These are phyloP conservation scores for Carex scoparia DNA, from an alignment of 176 grass and related monocot species.

Conservation along the genomic window DNA sequence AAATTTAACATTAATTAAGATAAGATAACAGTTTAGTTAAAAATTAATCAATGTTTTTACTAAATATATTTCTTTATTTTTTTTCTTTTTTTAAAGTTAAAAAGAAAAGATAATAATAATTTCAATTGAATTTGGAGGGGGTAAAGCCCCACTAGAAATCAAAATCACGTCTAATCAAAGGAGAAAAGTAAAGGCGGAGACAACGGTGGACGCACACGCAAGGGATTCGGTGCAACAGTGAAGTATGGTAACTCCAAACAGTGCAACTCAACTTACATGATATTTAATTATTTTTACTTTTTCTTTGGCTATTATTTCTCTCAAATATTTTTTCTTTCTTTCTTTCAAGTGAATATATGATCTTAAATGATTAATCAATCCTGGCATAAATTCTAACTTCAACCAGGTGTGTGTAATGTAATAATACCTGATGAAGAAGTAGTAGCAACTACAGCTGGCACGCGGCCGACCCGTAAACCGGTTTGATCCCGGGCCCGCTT, in stretches of 20 bases:
- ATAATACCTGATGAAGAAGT: slow-evolving; percentile 71
- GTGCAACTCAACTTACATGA: neutral
- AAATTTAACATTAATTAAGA: neutral
- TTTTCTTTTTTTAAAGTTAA: neutral
- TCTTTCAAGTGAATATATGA: neutral
- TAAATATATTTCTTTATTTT: neutral
- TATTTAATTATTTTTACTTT: neutral
- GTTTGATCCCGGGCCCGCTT: neutral
- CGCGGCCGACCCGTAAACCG: slow-evolving; percentile 36
- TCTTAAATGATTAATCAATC: neutral
- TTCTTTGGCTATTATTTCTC: neutral
- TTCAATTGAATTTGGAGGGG: slow-evolving; percentile 9
- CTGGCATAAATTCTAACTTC: neutral
- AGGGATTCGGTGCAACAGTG: slow-evolving; percentile 33
- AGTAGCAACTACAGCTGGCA: slow-evolving; percentile 39
- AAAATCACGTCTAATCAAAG: slow-evolving; percentile 29
- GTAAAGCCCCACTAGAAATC: slow-evolving; percentile 22
- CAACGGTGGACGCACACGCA: slow-evolving; percentile 22
- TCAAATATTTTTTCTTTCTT: too few relatives aligned
- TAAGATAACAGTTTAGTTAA: neutral
- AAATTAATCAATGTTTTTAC: neutral
- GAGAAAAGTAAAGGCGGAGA: slow-evolving; percentile 14
- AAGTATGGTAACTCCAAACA: slow-evolving; percentile 26
- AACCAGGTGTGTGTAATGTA: neutral
- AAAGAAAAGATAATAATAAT: slow-evolving; percentile 1